A percentile compares a stretch with the other conserved stretches of the same genome.
These are phyloP conservation scores for Ramaria sp. DNA, from an alignment of 768 basidiomycete genomes.

Conservation along the genomic window DNA sequence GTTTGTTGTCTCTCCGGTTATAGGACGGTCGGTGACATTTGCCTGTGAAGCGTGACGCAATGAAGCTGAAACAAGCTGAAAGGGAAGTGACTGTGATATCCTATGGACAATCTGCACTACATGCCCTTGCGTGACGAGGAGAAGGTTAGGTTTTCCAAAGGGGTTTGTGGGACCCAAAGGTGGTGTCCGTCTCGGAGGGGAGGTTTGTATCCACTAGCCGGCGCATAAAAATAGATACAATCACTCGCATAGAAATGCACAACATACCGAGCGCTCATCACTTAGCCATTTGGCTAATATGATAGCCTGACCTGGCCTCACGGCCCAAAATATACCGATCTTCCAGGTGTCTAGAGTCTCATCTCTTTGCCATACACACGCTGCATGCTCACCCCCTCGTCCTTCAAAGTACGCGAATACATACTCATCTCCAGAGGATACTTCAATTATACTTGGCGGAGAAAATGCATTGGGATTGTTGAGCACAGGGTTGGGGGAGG, in stretches of 20 bases:
- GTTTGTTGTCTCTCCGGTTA: constrained; percentile 12
- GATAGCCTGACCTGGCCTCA: constrained; percentile 41
- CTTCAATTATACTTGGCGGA: constrained; percentile 51
- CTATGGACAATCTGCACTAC: constrained; percentile 25
- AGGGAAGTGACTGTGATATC: constrained; percentile 44
- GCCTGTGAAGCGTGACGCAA: constrained; percentile 33
- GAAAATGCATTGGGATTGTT: constrained; percentile 38
- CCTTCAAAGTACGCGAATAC: constrained; percentile 70
- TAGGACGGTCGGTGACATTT: background rate
- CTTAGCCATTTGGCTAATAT: constrained; percentile 56
- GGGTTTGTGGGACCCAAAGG: constrained; percentile 45
- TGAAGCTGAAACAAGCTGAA: constrained; percentile 32
- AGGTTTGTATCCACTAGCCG: constrained; percentile 43
- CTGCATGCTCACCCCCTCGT: constrained; percentile 41
- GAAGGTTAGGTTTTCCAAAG: constrained; percentile 40
- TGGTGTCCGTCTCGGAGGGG: constrained; percentile 41
- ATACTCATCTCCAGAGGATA: constrained; percentile 48
- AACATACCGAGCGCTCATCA: constrained; percentile 44
- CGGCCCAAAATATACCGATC: constrained; percentile 44
- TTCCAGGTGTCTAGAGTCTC: constrained; percentile 51
- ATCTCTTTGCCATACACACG: constrained; percentile 56
- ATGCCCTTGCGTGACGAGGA: constrained; percentile 57
- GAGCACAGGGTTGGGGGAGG: constrained; percentile 40
- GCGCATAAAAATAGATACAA: background rate
- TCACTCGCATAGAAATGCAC: background rate